Base-by-base conservation (phyloP, 2,329 filamentous ascomycete species). In the Ceratocystis diversiconidia region DNA sequence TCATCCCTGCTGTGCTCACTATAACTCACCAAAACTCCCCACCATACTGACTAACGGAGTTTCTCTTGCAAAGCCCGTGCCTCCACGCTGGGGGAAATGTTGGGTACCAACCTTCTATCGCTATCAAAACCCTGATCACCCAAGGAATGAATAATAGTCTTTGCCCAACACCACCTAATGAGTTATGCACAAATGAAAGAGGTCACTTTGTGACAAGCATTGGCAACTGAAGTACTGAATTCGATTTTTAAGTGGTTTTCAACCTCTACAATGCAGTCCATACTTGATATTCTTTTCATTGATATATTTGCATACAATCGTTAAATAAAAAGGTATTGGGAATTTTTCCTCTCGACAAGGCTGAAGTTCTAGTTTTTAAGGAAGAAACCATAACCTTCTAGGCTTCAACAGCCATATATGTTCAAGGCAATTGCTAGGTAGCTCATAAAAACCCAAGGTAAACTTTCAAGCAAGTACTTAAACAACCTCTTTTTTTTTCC, bases 51-150 rank as follows among this genome's bases (percentile, higher is more conserved):
- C 32, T 61, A 61, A 43, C 36, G n/a, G 55, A 32, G n/a, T 25
- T 19, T 22, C 25, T 59, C 17, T 32, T 25, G 2, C n/a, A 59
- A 32, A 59, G 55, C 55, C 55, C 28, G 55, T 59, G 55, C 55
- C 36, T 59, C 55, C 55, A 30, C 55, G 22, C 32, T 17, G 12
- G 32, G 17, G 61, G 65, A 66, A 66, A 28, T 61, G 65, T 66
- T 66, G 65, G 61, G 65, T 62, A 59, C 59, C 36, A 66, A 66
- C 48, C 52, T 22, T 48, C 19, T 30, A 62, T 25, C n/a, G 19
- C 5, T 55, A 30, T 62, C 36, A 36, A 22, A 48, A 48, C 41
- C 30, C 59, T 57, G 52, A 64, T 59, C 62, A 15, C 7, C 44
- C 15, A 30, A 59, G 59, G 55, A 3, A 60, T 44, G 43, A 44